Conservation (phyloP, 1,139 yeast species). For the Diutina mesorugosa region DNA sequence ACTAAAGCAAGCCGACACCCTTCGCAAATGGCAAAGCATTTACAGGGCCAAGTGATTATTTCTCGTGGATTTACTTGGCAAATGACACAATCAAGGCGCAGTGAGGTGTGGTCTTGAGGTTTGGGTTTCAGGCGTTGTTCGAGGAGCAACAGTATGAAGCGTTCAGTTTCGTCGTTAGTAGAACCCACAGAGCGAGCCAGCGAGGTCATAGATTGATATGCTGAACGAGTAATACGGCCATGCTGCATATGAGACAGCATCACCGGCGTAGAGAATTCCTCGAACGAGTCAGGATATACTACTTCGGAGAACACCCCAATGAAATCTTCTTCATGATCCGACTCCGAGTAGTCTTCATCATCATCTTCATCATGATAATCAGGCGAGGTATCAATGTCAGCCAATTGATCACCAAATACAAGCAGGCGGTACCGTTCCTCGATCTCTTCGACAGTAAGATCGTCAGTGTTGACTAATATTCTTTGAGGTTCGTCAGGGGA, state of each 20-base stretch:
- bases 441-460: conserved; percentile 14
- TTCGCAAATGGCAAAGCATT: conserved; percentile 81
- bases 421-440: conserved; percentile 12
- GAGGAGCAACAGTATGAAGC: not conserved
- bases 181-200: not conserved
- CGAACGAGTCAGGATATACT: not conserved
- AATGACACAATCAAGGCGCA: conserved; percentile 51
- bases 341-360: conserved; percentile 12
- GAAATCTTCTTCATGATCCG: not conserved
- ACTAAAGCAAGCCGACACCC: conserved; percentile 70
- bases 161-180: not conserved
- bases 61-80: conserved; percentile 69
- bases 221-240: not conserved
- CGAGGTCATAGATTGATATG: not conserved
- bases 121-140: not conserved
- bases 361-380: conserved; percentile 16
- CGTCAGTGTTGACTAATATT: conserved; percentile 10
- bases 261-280: not conserved
- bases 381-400: conserved; percentile 35
- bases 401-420: conserved; percentile 16
- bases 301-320: not conserved
- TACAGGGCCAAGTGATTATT: conserved; percentile 86
- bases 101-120: conserved; percentile 4
- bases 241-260: not conserved
- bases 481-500: not conserved